These are phyloP conservation scores for Lolium perenne DNA, from an alignment of 176 grass and related monocot species.

Conservation along the genomic window DNA sequence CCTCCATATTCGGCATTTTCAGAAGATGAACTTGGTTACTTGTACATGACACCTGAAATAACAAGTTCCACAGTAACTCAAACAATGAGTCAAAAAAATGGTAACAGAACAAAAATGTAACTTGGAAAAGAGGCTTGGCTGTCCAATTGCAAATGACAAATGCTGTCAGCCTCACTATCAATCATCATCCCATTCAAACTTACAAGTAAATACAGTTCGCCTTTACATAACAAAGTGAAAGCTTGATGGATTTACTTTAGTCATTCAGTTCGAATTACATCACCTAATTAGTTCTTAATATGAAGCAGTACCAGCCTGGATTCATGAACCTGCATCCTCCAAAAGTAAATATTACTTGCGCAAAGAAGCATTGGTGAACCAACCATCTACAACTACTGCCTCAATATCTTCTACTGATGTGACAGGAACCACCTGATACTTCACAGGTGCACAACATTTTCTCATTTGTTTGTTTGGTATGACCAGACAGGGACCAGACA, in stretches of 20 bases:
- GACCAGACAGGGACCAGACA: background rate
- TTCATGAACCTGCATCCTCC: background rate
- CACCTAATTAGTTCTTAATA: slow-evolving; percentile 15
- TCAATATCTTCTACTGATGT: background rate
- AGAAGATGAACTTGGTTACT: slow-evolving; percentile 81
- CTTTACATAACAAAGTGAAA: background rate
- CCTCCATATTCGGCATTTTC: slow-evolving; percentile 95
- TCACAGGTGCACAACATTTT: background rate
- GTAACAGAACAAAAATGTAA: slow-evolving; percentile 20
- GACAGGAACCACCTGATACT: background rate
- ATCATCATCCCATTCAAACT: background rate
- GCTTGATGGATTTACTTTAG: background rate
- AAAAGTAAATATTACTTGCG: slow-evolving; percentile 15
- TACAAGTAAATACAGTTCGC: slow-evolving; percentile 1
- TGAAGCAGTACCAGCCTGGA: background rate
- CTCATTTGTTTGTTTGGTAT: background rate
- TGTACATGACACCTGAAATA: slow-evolving; percentile 80
- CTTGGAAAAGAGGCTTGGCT: background rate
- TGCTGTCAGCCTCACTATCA: background rate
- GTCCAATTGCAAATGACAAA: background rate
- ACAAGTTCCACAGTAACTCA: background rate
- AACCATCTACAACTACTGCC: background rate
- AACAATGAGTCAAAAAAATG: slow-evolving; percentile 2
- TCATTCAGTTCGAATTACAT: slow-evolving; percentile 6
- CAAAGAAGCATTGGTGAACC: background rate